phyloP scores from a whole-genome alignment of 1,139 yeast species.

The Nakaseomyces kungkrabaensis region DNA sequence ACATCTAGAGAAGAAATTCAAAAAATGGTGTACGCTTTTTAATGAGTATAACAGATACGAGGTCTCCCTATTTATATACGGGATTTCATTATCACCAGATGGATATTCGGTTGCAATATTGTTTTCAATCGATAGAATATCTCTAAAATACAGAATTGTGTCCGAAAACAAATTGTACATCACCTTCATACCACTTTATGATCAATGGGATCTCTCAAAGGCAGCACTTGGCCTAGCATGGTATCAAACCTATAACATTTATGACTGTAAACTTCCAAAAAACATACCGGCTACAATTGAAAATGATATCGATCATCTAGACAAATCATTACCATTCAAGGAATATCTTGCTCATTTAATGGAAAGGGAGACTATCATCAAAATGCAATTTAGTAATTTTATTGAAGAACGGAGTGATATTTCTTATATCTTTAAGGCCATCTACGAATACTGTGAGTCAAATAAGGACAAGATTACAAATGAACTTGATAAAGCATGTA shows the following conservation, averaged over 20 bases:
- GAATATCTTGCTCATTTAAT: constrained; percentile 20
- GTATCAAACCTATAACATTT: constrained; percentile 30
- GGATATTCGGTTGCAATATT: constrained; percentile 28
- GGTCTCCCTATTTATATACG: constrained; percentile 23
- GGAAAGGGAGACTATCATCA: constrained; percentile 14
- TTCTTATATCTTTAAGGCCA: constrained; percentile 17
- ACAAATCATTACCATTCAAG: constrained; percentile 10
- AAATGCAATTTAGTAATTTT: constrained; percentile 23
- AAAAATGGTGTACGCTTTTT: constrained; percentile 22
- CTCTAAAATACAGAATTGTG: constrained; percentile 29
- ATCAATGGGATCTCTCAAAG: constrained; percentile 19
- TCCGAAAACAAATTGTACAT: constrained; percentile 28
- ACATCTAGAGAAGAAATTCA: constrained; percentile 21
- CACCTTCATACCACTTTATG: constrained; percentile 25
- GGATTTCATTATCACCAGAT: constrained; percentile 27
- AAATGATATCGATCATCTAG: not conserved
- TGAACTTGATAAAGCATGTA: constrained; percentile 27
- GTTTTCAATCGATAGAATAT: constrained; percentile 28
- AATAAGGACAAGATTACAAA: constrained; percentile 17
- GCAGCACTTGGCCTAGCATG: constrained; percentile 29
- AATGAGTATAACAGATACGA: constrained; percentile 26
- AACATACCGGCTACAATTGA: not conserved
- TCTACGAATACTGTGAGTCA: constrained; percentile 24
- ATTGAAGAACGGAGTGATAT: constrained; percentile 18
- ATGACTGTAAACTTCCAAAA: constrained; percentile 18